Base-by-base conservation (phyloP, 352 stramenopile species). In the Phytophthora syringae region DNA sequence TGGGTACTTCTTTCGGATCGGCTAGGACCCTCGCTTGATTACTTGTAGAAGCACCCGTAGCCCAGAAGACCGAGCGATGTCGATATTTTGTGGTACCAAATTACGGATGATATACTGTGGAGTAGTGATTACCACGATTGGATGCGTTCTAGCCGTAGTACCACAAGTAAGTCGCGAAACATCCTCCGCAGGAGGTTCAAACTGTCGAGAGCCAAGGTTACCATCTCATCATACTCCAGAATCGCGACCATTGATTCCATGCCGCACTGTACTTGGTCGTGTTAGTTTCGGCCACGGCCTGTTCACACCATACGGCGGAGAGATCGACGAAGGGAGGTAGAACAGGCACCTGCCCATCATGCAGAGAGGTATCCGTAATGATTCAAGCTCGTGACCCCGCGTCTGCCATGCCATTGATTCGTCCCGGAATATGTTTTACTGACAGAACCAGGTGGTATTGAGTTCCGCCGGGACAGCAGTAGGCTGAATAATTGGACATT, bases 271-370 rank as follows among this genome's bases (percentile, higher is more conserved):
- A 72, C 27, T 67, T 64, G 49, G 15, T 34, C 2, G 42, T 61
- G 22, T 58, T 60, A 60, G 58, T 65, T 12, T 22, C 22, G 13
- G 58, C 58, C 12, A 64, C 25, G 12, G 68, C 32, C 20, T 28
- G 18, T 6, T 37, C 21, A 5, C 53, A 51, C n/a, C 27, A 47
- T 12, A 64, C 40, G 18, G 0, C n/a, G 18, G 52, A 76, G 52
- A 76, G 56, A 69, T 69, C 21, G 52, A 36, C 49, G 62, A 59
- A n/a, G n/a, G n/a, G n/a, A n/a, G n/a, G n/a, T 6, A 10, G n/a
- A 12, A 68, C 39, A 5, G 25, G 2, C 5, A 68, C 20, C 50
- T 70, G 59, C 25, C 54, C 54, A 70, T 10, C 50, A 62, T 34
- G 15, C 6, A 44, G 30, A 65, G 12, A 70, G 11, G 44, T 70